phyloP scores from a whole-genome alignment of 257 asterid genomes.

The Solanum appendiculatum region DNA sequence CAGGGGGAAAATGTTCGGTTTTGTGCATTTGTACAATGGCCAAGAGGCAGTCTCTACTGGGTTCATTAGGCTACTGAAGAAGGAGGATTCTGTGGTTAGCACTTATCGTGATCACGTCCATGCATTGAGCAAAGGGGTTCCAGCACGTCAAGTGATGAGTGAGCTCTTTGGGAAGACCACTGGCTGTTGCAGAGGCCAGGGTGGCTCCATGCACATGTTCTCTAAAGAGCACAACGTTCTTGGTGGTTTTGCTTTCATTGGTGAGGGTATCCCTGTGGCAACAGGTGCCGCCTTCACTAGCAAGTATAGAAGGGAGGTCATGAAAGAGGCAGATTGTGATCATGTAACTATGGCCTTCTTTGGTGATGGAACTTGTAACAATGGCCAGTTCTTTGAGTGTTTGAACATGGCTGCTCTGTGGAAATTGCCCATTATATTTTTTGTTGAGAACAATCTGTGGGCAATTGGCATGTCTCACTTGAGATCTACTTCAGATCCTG shows the following conservation, averaged over 20 bases:
- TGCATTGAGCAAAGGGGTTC: constrained; percentile 94
- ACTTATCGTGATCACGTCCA: constrained; percentile 97
- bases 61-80: constrained; percentile 75
- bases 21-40: constrained; percentile 92
- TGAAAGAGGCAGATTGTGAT: constrained; percentile 78
- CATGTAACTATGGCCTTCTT: constrained; percentile 88
- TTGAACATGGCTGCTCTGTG: constrained; percentile 97
- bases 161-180: constrained; percentile 97
- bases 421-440: constrained; percentile 92
- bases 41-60: constrained; percentile 99
- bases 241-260: constrained; percentile 97
- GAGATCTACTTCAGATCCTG: constrained; percentile 94
- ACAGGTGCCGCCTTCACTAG: constrained; percentile 93
- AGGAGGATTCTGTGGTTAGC: constrained; percentile 80
- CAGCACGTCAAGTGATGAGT: constrained; percentile 92
- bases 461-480: constrained; percentile 99
- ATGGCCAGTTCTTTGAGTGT: constrained; percentile 96
- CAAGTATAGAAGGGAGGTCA: constrained; percentile 76
- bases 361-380: constrained; percentile 97
- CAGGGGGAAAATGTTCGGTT: constrained; percentile 97
- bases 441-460: constrained; percentile 98
- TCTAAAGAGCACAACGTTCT: constrained; percentile 90
- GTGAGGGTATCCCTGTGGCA: constrained; percentile 95
- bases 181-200: constrained; percentile 99
- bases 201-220: constrained; percentile 99